A percentile compares a stretch with the other conserved stretches of the same genome.
Evolutionary conservation across 805 yeast genomes (phyloP).

Genomic region (Monosporozyma servazzii): DNA sequence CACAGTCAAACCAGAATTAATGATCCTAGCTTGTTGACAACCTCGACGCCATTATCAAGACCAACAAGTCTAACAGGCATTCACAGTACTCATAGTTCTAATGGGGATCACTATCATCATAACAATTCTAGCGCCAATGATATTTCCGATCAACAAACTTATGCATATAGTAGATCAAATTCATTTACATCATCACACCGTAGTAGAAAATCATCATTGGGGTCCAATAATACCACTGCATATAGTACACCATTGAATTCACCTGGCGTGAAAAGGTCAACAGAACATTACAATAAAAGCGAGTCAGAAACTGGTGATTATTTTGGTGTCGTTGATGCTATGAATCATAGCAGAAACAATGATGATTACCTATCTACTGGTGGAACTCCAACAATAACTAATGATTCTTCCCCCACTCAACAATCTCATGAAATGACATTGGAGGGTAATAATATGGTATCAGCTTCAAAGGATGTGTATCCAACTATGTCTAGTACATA

Average conservation of each 20-base stretch:
- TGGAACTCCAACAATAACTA: not conserved
- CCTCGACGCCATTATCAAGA: constrained; percentile 1
- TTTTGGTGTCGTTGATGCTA: not conserved
- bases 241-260: constrained; percentile 29
- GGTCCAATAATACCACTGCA: constrained; percentile 23
- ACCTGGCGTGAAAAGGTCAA: constrained; percentile 15
- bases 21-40: not conserved
- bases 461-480: not conserved
- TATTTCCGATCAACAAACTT: not conserved
- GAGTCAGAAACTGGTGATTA: not conserved
- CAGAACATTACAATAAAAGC: not conserved
- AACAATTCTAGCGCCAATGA: not conserved
- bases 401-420: not conserved
- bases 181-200: constrained; percentile 25
- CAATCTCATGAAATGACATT: not conserved
- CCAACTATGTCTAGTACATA: not conserved
- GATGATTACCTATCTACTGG: not conserved
- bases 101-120: constrained; percentile 10
- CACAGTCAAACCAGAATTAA: not conserved
- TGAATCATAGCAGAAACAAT: not conserved
- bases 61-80: constrained; percentile 11
- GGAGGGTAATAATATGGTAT: not conserved
- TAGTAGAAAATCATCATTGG: constrained; percentile 26
- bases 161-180: constrained; percentile 14
- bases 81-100: not conserved